Evolutionary conservation across 352 stramenopile species (phyloP).

Genomic region (Pythium utonaiense): DNA sequence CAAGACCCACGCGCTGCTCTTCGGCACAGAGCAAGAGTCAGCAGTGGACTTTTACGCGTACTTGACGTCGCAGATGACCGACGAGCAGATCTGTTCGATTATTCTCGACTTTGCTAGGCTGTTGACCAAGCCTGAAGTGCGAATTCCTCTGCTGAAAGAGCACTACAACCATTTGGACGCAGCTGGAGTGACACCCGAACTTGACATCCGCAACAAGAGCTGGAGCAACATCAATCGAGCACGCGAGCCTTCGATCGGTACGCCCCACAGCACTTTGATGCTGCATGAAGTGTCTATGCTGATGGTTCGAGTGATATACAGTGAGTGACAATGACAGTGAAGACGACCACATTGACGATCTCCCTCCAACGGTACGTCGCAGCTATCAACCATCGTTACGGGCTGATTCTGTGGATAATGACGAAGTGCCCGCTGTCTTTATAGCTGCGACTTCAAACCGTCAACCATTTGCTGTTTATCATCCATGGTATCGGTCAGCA

Average conservation of each 20-base stretch:
- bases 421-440: not conserved
- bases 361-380: constrained; percentile 55
- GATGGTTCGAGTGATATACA: not conserved
- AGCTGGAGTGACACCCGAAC: not conserved
- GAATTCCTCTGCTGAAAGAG: constrained; percentile 64
- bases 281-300: not conserved
- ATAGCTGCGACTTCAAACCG: constrained; percentile 61
- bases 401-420: not conserved
- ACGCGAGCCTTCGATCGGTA: constrained; percentile 34
- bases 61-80: constrained; percentile 47
- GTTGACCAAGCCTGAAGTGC: constrained; percentile 50
- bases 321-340: constrained; percentile 36
- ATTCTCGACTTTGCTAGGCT: constrained; percentile 80
- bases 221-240: constrained; percentile 45
- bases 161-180: constrained; percentile 55
- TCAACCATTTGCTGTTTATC: constrained; percentile 86
- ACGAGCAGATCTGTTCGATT: constrained; percentile 56
- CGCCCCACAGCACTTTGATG: constrained; percentile 11
- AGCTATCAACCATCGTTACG: not conserved
- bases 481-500: constrained; percentile 87
- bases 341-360: constrained; percentile 67
- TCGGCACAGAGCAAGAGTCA: constrained; percentile 62
- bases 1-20: constrained; percentile 74
- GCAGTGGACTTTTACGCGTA: constrained; percentile 70
- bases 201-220: constrained; percentile 53